These are phyloP conservation scores for Candida bentonensis DNA, from an alignment of 805 yeast species.

Conservation along the genomic window DNA sequence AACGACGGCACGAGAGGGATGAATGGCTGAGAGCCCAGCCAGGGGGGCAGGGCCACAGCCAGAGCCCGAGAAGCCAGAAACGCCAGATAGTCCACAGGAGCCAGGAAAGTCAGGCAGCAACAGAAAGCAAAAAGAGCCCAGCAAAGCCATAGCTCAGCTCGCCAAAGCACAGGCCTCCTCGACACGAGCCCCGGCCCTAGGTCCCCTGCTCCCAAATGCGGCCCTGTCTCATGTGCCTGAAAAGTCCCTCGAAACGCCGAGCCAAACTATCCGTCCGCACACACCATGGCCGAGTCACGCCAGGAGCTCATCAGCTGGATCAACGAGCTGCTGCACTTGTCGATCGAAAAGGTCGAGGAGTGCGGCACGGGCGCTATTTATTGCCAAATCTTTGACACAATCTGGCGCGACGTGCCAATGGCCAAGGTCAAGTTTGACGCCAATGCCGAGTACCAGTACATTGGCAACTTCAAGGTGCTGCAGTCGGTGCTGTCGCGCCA, in stretches of 20 bases:
- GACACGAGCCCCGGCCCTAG: no score
- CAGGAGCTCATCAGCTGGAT: constrained; percentile 78
- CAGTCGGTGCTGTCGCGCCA: constrained; percentile 70
- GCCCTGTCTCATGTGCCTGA: no score
- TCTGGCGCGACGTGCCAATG: constrained; percentile 75
- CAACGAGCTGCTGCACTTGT: constrained; percentile 50
- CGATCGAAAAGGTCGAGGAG: constrained; percentile 71
- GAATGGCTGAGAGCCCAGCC: no score
- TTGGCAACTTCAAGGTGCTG: constrained; percentile 70
- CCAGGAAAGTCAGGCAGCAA: no score
- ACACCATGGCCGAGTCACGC: constrained; percentile 55
- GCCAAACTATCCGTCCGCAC: not conserved
- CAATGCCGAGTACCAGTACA: constrained; percentile 57
- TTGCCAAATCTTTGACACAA: constrained; percentile 81
- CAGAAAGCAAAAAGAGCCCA: no score
- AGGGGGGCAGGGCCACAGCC: no score
- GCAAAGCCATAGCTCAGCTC: no score
- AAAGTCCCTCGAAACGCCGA: not conserved
- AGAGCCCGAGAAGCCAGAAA: no score
- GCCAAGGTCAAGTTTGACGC: constrained; percentile 59
- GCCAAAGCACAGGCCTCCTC: no score
- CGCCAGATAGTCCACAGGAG: no score
- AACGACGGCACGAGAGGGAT: no score
- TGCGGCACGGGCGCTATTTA: constrained; percentile 94
- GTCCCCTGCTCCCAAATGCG: no score